These are phyloP conservation scores for Metschnikowia vanudenii DNA, from an alignment of 805 yeast genomes.

Conservation along the genomic window DNA sequence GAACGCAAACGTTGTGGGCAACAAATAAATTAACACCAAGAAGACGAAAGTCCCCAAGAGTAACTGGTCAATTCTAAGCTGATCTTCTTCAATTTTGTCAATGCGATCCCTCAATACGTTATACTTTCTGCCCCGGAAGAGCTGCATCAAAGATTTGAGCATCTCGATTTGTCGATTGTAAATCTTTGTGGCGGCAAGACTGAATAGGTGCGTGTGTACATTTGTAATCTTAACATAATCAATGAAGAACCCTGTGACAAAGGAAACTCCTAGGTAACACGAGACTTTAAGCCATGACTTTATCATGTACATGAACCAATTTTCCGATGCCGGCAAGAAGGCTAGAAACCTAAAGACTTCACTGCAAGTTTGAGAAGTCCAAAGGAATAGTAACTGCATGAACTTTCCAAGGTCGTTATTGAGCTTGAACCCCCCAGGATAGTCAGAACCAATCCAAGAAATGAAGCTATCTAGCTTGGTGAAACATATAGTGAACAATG, in stretches of 20 bases:
- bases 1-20: slow-evolving; percentile 88
- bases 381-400: slow-evolving; percentile 79
- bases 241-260: slow-evolving; percentile 60
- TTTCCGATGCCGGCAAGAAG: background rate
- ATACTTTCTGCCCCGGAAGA: slow-evolving; percentile 86
- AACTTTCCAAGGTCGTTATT: slow-evolving; percentile 83
- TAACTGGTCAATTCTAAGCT: slow-evolving; percentile 80
- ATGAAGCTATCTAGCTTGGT: slow-evolving; percentile 49
- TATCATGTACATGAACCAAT: slow-evolving; percentile 7
- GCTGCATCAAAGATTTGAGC: slow-evolving; percentile 69
- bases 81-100: slow-evolving; percentile 61
- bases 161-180: slow-evolving; percentile 72
- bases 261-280: slow-evolving; percentile 58
- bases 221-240: slow-evolving; percentile 66
- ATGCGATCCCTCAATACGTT: slow-evolving; percentile 82
- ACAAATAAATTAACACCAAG: slow-evolving; percentile 69
- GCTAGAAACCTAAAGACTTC: slow-evolving; percentile 10
- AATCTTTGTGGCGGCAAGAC: slow-evolving; percentile 73
- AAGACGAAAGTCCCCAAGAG: slow-evolving; percentile 86
- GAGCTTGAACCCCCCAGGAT: slow-evolving; percentile 92
- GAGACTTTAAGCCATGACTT: slow-evolving; percentile 19
- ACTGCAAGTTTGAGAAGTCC: slow-evolving; percentile 78
- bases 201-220: slow-evolving; percentile 73
- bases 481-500: slow-evolving; percentile 22
- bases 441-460: slow-evolving; percentile 67